These are phyloP conservation scores for Fusarium sp. DNA, from an alignment of 2,329 filamentous ascomycete genomes.

Conservation along the genomic window DNA sequence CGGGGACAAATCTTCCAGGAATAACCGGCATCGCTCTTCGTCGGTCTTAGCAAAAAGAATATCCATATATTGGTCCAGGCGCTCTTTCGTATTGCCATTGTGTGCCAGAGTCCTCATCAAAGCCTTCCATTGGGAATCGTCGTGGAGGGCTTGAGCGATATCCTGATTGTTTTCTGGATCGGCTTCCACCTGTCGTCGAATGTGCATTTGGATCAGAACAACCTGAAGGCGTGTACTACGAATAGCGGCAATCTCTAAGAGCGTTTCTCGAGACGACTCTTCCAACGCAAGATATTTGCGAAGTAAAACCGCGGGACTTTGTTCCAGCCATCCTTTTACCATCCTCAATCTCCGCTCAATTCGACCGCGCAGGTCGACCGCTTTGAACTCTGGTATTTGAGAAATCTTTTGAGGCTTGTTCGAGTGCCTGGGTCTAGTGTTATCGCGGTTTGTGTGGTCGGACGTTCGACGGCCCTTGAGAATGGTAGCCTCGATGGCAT, in stretches of 20 bases:
- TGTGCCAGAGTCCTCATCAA: slow-evolving; percentile 31
- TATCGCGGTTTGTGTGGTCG: slow-evolving; percentile 11
- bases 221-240: slow-evolving; percentile 46
- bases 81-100: slow-evolving; percentile 35
- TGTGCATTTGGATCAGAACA: slow-evolving; percentile 48
- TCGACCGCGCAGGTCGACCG: background rate
- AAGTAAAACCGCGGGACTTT: slow-evolving; percentile 42
- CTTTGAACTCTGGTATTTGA: background rate
- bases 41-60: slow-evolving; percentile 47
- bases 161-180: slow-evolving; percentile 20
- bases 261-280: slow-evolving; percentile 9
- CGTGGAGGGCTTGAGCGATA: slow-evolving; percentile 43
- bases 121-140: slow-evolving; percentile 35
- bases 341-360: slow-evolving; percentile 36
- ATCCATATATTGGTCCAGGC: slow-evolving; percentile 43
- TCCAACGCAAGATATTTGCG: slow-evolving; percentile 32
- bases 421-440: background rate
- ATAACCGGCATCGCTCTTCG: slow-evolving; percentile 47
- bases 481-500: slow-evolving; percentile 17
- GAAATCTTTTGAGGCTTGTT: background rate
- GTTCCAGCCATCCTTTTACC: slow-evolving; percentile 36
- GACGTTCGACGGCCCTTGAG: slow-evolving; percentile 3
- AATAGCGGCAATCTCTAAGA: slow-evolving; percentile 35
- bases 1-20: slow-evolving; percentile 40
- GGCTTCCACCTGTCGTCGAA: slow-evolving; percentile 39